A percentile compares a stretch with the other conserved stretches of the same genome.
These are phyloP conservation scores for Galerina marginata DNA, from an alignment of 768 basidiomycete genomes.

Conservation along the genomic window DNA sequence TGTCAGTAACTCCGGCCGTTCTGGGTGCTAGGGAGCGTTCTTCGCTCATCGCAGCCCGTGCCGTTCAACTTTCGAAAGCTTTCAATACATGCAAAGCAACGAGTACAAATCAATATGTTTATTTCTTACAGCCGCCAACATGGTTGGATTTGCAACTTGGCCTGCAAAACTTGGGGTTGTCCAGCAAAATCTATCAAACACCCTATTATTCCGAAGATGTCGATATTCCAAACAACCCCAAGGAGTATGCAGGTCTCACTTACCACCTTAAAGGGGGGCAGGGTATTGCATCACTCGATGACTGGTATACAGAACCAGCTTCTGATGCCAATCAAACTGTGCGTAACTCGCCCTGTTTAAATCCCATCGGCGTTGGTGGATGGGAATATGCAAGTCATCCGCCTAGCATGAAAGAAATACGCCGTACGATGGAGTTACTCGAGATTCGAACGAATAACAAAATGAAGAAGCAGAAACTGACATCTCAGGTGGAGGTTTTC, in stretches of 20 bases:
- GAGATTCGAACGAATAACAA: constrained; percentile 23
- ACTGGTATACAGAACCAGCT: constrained; percentile 49
- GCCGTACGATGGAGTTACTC: constrained; percentile 54
- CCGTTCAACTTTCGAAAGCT: constrained; percentile 32
- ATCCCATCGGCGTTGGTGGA: constrained; percentile 50
- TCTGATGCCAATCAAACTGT: background rate
- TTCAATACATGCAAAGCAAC: constrained; percentile 32
- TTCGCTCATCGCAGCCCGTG: constrained; percentile 26
- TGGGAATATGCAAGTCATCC: constrained; percentile 86
- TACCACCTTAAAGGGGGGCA: constrained; percentile 73
- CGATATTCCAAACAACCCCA: constrained; percentile 72
- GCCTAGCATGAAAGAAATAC: constrained; percentile 61
- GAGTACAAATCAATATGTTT: constrained; percentile 50
- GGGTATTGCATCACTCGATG: constrained; percentile 59
- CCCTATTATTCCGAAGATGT: constrained; percentile 77
- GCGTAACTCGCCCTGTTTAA: constrained; percentile 11
- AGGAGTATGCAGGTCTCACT: constrained; percentile 81
- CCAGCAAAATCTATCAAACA: constrained; percentile 69
- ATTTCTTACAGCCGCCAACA: constrained; percentile 56
- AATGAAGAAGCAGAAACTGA: constrained; percentile 24
- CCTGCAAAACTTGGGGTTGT: constrained; percentile 52
- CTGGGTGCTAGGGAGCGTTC: constrained; percentile 19
- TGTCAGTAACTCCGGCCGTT: background rate
- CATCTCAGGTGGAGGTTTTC: constrained; percentile 56
- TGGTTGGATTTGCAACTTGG: constrained; percentile 48